These are phyloP conservation scores for Stereocaulon alpinum DNA, from an alignment of 495 filamentous ascomycete genomes.

Conservation along the genomic window DNA sequence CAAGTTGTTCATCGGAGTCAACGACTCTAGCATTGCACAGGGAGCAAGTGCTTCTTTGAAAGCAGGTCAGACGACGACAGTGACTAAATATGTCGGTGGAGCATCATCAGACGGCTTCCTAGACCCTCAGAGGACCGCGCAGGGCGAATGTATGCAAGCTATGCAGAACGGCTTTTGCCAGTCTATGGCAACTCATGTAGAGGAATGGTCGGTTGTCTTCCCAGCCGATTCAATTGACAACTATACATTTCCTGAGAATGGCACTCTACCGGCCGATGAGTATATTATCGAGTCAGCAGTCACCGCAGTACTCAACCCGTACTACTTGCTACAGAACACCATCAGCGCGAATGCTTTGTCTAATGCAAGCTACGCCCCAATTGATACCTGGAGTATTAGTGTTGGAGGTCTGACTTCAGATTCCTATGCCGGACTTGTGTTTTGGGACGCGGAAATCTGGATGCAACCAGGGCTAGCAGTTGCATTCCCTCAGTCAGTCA, in stretches of 20 bases:
- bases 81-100: slow-evolving; percentile 50
- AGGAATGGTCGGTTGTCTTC: slow-evolving; percentile 47
- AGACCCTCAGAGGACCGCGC: slow-evolving; percentile 41
- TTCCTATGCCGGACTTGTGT: slow-evolving; percentile 51
- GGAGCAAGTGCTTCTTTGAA: slow-evolving; percentile 39
- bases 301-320: slow-evolving; percentile 53
- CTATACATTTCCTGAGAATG: slow-evolving; percentile 47
- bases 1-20: slow-evolving; percentile 39
- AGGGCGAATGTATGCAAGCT: slow-evolving; percentile 35
- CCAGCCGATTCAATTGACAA: slow-evolving; percentile 50
- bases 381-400: slow-evolving; percentile 48
- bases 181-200: slow-evolving; percentile 39
- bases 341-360: slow-evolving; percentile 43
- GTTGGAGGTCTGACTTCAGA: slow-evolving; percentile 53
- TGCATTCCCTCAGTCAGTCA: slow-evolving; percentile 45
- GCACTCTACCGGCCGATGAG: slow-evolving; percentile 47
- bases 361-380: slow-evolving; percentile 29
- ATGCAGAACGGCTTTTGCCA: slow-evolving; percentile 35
- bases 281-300: slow-evolving; percentile 54
- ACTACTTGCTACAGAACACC: slow-evolving; percentile 61
- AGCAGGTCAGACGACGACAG: slow-evolving; percentile 37
- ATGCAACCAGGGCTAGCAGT: slow-evolving; percentile 55
- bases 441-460: slow-evolving; percentile 61
- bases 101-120: slow-evolving; percentile 53
- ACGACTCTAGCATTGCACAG: slow-evolving; percentile 52